Evolutionary conservation across 2,329 filamentous ascomycete genomes (phyloP).

Genomic region (Blastomyces silverae): DNA sequence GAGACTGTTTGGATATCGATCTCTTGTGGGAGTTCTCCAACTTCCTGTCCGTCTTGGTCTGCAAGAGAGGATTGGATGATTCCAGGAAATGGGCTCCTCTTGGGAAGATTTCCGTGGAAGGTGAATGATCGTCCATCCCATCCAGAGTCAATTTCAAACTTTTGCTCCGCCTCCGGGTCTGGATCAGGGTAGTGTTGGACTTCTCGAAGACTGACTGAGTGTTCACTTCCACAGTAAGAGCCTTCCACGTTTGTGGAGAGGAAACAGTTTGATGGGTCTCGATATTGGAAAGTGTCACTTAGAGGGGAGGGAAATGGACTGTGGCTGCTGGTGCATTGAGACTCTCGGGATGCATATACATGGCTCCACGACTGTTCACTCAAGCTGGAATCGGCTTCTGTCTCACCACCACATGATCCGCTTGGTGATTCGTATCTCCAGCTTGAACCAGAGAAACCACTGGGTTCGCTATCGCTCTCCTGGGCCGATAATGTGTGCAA

Average conservation of each 20-base stretch:
- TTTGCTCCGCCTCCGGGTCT: constrained; percentile 19
- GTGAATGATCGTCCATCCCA: background rate
- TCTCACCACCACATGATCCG: constrained; percentile 19
- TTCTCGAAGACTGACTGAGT: constrained; percentile 21
- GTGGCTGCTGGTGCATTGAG: constrained; percentile 10
- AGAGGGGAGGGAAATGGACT: constrained; percentile 17
- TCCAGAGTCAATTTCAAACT: constrained; percentile 9
- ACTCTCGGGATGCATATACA: constrained; percentile 8
- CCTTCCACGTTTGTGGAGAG: constrained; percentile 13
- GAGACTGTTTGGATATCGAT: background rate
- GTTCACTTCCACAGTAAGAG: constrained; percentile 20
- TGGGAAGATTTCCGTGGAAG: background rate
- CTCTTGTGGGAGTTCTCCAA: background rate
- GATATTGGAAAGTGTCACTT: constrained; percentile 15
- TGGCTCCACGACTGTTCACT: constrained; percentile 21
- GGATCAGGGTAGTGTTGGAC: constrained; percentile 24
- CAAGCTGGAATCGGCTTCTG: constrained; percentile 17
- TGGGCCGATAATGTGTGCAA: background rate
- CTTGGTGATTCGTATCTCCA: constrained; percentile 20
- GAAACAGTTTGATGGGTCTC: constrained; percentile 12
- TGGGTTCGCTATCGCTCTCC: constrained; percentile 11
- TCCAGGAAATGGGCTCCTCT: background rate
- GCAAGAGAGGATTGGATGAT: background rate
- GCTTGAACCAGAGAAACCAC: background rate
- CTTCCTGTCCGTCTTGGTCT: background rate